Conservation (phyloP, 2,329 filamentous ascomycete species). For the Fusarium coicis region DNA sequence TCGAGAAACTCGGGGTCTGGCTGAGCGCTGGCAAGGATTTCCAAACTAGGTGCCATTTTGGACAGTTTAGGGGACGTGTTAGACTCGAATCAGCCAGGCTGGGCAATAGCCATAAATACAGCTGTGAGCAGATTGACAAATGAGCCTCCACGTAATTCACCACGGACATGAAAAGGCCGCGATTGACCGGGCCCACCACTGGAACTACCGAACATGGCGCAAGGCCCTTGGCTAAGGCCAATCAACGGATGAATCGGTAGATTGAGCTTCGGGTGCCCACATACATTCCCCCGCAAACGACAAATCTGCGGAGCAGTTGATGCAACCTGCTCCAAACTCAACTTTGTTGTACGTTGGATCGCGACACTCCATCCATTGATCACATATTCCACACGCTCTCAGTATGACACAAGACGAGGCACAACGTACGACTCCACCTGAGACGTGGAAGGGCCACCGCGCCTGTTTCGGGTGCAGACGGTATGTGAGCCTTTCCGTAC, state of each 20-base stretch:
- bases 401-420: neutral
- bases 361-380: neutral
- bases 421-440: neutral
- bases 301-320: neutral
- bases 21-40: neutral
- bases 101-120: neutral
- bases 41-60: neutral
- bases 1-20: neutral
- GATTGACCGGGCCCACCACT: neutral
- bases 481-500: neutral
- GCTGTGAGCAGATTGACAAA: neutral
- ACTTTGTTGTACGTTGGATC: neutral
- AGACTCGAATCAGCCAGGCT: rapidly evolving
- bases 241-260: neutral
- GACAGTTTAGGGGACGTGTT: neutral
- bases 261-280: neutral
- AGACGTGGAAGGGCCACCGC: neutral
- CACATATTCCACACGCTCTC: rapidly evolving
- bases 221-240: neutral
- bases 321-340: neutral
- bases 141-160: neutral
- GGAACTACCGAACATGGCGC: neutral
- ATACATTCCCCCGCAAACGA: neutral
- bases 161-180: neutral
- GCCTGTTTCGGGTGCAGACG: neutral